A percentile compares a stretch with the other conserved stretches of the same genome.
These are phyloP conservation scores for Nicotiana tabacum DNA, from an alignment of 257 asterid species.

Conservation along the genomic window DNA sequence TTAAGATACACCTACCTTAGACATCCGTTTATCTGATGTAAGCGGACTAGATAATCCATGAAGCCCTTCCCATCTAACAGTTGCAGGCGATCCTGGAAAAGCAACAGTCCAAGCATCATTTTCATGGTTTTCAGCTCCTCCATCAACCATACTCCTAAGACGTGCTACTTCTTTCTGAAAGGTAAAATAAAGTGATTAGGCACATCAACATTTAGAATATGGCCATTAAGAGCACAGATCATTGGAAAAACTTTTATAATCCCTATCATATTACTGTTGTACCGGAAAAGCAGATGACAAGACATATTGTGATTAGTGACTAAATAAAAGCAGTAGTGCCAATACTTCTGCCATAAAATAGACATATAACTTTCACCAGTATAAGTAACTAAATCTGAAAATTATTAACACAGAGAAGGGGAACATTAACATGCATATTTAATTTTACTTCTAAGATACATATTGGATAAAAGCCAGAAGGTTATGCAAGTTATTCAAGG, in stretches of 20 bases:
- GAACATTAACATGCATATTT: neutral
- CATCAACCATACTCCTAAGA: conserved; percentile 55
- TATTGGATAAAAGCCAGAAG: neutral
- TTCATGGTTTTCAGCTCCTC: conserved; percentile 66
- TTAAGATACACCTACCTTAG: conserved; percentile 45
- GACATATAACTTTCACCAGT: neutral
- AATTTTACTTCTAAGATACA: neutral
- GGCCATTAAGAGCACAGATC: neutral
- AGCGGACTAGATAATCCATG: conserved; percentile 76
- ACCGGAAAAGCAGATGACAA: neutral
- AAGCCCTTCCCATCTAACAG: conserved; percentile 76
- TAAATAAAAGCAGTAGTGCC: neutral
- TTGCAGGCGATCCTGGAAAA: conserved; percentile 67
- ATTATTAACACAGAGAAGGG: neutral
- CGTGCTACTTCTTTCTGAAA: conserved; percentile 68
- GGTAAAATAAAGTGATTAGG: conserved; percentile 7
- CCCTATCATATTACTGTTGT: neutral
- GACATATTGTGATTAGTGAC: neutral
- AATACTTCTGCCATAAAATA: neutral
- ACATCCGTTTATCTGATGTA: conserved; percentile 52
- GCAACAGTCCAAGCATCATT: conserved; percentile 40
- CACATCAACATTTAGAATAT: neutral
- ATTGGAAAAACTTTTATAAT: neutral
- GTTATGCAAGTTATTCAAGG: neutral
- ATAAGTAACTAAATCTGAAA: neutral